Evolutionary conservation across 2,329 filamentous ascomycete species (phyloP).

Genomic region (Kalaharituber pfeilii): DNA sequence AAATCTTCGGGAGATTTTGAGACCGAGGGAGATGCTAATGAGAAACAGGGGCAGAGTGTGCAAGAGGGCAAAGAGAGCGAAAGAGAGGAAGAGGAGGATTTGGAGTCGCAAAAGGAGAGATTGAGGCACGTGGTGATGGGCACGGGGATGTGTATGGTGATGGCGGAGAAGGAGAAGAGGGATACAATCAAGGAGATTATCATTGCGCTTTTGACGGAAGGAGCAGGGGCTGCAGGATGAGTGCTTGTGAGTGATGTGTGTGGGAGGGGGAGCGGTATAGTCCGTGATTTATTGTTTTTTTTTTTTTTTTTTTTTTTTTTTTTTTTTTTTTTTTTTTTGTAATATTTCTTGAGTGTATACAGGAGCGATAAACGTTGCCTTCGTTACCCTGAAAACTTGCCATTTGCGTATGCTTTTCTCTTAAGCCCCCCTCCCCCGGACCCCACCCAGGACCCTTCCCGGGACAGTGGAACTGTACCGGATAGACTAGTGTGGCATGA

Average conservation of each 20-base stretch:
- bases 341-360: neutral
- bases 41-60: no score
- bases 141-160: constrained; percentile 15
- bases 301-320: constrained; percentile 31
- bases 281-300: constrained; percentile 49
- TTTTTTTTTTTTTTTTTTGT: constrained; percentile 5
- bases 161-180: constrained; percentile 16
- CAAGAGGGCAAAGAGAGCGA: no score
- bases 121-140: constrained; percentile 12
- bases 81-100: no score
- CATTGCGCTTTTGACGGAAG: neutral
- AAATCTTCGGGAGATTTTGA: no score
- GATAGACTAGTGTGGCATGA: no score
- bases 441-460: no score
- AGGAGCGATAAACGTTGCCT: no score
- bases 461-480: no score
- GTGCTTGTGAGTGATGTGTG: constrained; percentile 44
- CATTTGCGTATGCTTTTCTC: no score
- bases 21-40: no score
- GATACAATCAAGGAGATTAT: constrained; percentile 5
- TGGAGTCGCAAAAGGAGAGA: constrained; percentile 11
- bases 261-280: constrained; percentile 40
- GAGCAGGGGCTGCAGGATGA: constrained; percentile 40
- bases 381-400: no score
- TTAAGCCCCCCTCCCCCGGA: no score